Evolutionary conservation across 1,284 basidiomycete species (phyloP).

Genomic region (Xerocomus minutiporus): DNA sequence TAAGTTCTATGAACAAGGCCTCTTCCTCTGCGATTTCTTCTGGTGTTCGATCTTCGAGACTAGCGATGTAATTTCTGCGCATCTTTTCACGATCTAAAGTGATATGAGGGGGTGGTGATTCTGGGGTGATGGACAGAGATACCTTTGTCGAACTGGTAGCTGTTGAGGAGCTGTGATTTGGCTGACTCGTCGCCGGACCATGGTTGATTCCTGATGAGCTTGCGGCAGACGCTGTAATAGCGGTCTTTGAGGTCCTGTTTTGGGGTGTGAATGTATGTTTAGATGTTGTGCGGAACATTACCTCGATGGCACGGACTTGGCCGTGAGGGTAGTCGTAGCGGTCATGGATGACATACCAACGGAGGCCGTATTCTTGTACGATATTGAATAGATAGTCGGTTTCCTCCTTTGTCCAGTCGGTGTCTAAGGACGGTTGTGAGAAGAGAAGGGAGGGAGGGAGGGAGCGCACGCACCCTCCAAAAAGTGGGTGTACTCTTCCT

Average conservation of each 20-base stretch:
- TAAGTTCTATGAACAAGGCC: conserved; percentile 90
- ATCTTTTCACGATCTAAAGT: conserved; percentile 77
- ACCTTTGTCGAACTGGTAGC: conserved; percentile 85
- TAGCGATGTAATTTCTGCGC: conserved; percentile 84
- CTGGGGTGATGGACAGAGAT: neutral
- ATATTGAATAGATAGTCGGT: conserved; percentile 90
- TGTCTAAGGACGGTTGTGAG: conserved; percentile 45
- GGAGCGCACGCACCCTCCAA: conserved; percentile 58
- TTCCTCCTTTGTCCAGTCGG: conserved; percentile 90
- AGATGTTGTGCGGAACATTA: conserved; percentile 28
- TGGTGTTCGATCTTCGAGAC: conserved; percentile 81
- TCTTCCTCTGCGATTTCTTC: conserved; percentile 95
- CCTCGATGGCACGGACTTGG: conserved; percentile 64
- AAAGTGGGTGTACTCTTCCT: conserved; percentile 84
- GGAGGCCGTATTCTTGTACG: conserved; percentile 78
- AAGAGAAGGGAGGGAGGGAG: neutral
- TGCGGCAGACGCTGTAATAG: conserved; percentile 90
- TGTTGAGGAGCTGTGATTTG: conserved; percentile 65
- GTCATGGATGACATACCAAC: conserved; percentile 90
- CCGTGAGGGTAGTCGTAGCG: conserved; percentile 74
- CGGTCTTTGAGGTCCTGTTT: conserved; percentile 90
- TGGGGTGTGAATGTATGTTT: neutral
- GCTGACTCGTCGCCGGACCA: conserved; percentile 75
- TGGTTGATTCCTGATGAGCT: conserved; percentile 79
- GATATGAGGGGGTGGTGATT: neutral